phyloP scores from a whole-genome alignment of 306 rosid genomes.

The Gynostemma pentaphyllum region DNA sequence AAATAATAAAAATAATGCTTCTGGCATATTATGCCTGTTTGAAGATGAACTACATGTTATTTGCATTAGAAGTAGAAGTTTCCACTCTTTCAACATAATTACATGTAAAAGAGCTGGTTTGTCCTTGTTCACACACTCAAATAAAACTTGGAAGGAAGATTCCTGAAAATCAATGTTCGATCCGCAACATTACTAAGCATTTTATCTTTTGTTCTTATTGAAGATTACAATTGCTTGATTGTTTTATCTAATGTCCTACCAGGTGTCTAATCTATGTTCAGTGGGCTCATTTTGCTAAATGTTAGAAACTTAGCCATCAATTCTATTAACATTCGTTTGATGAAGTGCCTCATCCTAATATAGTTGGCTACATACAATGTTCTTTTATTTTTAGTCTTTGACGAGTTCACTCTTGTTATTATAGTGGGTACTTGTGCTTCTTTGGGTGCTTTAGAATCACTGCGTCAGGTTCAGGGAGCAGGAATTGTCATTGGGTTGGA shows the following conservation, averaged over 20 bases:
- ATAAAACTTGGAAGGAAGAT: conserved; percentile 95
- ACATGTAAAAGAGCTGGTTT: conserved; percentile 95
- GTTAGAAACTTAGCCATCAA: not conserved
- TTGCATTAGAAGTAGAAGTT: conserved; percentile 12
- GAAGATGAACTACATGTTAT: not conserved
- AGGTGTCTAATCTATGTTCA: not conserved
- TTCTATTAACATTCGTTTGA: conserved; percentile 11
- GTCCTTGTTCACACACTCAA: conserved; percentile 97
- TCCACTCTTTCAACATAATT: conserved; percentile 3
- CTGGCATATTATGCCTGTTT: too few relatives aligned
- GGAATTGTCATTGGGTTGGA: conserved; percentile 32
- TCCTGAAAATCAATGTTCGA: conserved; percentile 83
- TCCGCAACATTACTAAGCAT: conserved; percentile 36
- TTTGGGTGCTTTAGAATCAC: conserved; percentile 28
- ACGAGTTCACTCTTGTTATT: conserved; percentile 41
- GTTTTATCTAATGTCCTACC: not conserved
- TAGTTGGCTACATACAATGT: conserved; percentile 43
- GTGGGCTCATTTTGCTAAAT: not conserved
- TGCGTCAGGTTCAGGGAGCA: conserved; percentile 48
- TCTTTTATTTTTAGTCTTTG: conserved; percentile 23
- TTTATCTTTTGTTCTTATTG: not conserved
- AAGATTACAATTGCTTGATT: conserved; percentile 3
- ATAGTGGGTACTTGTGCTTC: conserved; percentile 33
- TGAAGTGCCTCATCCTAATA: conserved; percentile 34
- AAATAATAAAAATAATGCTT: not conserved